Conservation (phyloP, 345 rosid genomes). For the Microthlaspi erraticum region DNA sequence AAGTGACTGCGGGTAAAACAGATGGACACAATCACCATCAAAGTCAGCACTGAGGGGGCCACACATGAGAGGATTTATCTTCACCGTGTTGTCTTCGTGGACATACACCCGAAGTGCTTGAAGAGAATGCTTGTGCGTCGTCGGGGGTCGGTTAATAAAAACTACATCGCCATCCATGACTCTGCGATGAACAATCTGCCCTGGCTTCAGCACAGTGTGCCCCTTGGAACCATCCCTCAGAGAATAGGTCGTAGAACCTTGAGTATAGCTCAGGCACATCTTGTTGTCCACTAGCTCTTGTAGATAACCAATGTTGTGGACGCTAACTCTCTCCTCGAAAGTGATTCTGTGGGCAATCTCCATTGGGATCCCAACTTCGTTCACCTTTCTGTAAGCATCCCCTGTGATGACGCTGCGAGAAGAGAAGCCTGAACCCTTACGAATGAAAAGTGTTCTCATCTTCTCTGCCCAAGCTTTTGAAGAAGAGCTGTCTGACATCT, state of each 20-base stretch:
- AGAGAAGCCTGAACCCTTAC: conserved; percentile 94
- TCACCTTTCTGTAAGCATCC: conserved; percentile 76
- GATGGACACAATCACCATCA: conserved; percentile 95
- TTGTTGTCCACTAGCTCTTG: conserved; percentile 80
- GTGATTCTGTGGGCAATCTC: conserved; percentile 91
- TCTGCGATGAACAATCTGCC: conserved; percentile 86
- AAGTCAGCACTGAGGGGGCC: conserved; percentile 95
- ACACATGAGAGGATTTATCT: conserved; percentile 93
- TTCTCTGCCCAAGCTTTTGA: conserved; percentile 95
- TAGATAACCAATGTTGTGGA: conserved; percentile 61
- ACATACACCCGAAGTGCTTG: conserved; percentile 92
- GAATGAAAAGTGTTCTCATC: conserved; percentile 82
- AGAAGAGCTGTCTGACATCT: conserved; percentile 60
- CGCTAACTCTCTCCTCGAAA: conserved; percentile 82
- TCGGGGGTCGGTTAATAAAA: conserved; percentile 93
- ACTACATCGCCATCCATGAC: conserved; percentile 95
- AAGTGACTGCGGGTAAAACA: conserved; percentile 91
- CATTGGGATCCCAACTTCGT: conserved; percentile 82
- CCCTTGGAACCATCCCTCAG: conserved; percentile 92
- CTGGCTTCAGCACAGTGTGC: conserved; percentile 74
- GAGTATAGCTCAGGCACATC: conserved; percentile 72
- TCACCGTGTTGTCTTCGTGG: conserved; percentile 92
- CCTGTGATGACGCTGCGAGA: conserved; percentile 98
- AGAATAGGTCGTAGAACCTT: conserved; percentile 77
- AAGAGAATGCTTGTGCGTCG: conserved; percentile 91